A percentile compares a stretch with the other conserved stretches of the same genome.
Conservation (phyloP, 2,329 filamentous ascomycete species). For the Pseudogymnoascus destructans region DNA sequence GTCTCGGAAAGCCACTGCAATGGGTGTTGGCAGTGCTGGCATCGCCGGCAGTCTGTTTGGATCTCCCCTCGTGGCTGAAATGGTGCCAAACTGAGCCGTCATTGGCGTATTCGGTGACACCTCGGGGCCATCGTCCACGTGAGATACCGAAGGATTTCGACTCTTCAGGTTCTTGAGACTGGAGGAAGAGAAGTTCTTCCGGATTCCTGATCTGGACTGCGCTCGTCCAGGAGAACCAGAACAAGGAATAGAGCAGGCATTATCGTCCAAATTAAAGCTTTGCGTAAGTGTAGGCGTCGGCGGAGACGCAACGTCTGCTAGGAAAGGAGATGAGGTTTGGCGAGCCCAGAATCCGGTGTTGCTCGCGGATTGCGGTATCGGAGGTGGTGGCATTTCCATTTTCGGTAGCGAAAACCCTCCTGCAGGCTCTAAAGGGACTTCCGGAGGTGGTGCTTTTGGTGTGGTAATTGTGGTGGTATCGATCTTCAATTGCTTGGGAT, state of each 20-base stretch:
- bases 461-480: conserved; percentile 44
- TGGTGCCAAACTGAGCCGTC: conserved; percentile 49
- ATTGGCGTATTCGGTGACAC: conserved; percentile 62
- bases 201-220: conserved; percentile 33
- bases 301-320: conserved; percentile 21
- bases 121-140: conserved; percentile 45
- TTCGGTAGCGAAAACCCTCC: conserved; percentile 16
- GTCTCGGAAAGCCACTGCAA: conserved; percentile 48
- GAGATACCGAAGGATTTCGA: conserved; percentile 57
- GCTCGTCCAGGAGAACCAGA: conserved; percentile 40
- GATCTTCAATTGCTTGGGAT: conserved; percentile 74
- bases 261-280: conserved; percentile 24
- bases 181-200: conserved; percentile 58
- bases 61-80: conserved; percentile 28
- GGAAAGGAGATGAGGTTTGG: conserved; percentile 21
- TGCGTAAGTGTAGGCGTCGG: conserved; percentile 25
- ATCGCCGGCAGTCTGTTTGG: conserved; percentile 38
- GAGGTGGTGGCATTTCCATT: conserved; percentile 21
- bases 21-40: conserved; percentile 55
- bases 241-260: conserved; percentile 29
- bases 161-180: conserved; percentile 59
- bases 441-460: conserved; percentile 9
- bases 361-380: conserved; percentile 13
- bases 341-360: conserved; percentile 13
- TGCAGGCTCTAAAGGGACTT: neutral